Percentiles rank a stretch among this genome's conserved stretches.
phyloP scores from a whole-genome alignment of 257 asterid species.

The Nemophila menziesii region DNA sequence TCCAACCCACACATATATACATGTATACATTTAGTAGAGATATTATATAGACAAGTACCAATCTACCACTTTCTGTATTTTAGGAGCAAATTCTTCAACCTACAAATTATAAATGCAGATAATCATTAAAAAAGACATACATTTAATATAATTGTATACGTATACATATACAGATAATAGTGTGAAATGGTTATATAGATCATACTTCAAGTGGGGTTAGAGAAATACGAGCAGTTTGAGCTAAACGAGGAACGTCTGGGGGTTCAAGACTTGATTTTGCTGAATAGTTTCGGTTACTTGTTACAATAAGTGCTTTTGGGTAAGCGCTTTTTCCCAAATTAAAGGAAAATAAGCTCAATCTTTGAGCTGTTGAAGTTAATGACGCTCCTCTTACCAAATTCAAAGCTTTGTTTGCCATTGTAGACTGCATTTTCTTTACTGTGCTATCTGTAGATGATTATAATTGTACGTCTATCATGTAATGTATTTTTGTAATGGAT shows the following conservation, averaged over 20 bases:
- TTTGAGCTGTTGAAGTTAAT: neutral
- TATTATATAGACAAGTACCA: slow-evolving; percentile 16
- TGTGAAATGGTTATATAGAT: slow-evolving; percentile 1
- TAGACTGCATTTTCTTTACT: neutral
- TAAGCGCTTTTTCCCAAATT: slow-evolving; percentile 7
- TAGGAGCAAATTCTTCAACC: slow-evolving; percentile 70
- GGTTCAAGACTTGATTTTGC: slow-evolving; percentile 49
- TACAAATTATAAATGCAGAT: slow-evolving; percentile 8
- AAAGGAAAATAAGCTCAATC: slow-evolving; percentile 2
- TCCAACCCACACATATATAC: neutral
- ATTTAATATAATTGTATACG: neutral
- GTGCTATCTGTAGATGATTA: neutral
- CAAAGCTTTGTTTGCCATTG: slow-evolving; percentile 17
- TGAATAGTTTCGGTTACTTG: slow-evolving; percentile 9
- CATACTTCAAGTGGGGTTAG: slow-evolving; percentile 40
- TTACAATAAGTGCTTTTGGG: slow-evolving; percentile 4
- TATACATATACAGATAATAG: neutral
- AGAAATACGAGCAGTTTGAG: slow-evolving; percentile 74
- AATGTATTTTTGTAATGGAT: neutral
- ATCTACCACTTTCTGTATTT: slow-evolving; percentile 55
- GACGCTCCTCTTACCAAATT: slow-evolving; percentile 4
- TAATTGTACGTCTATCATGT: too few relatives aligned
- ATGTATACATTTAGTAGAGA: neutral
- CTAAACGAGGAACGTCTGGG: slow-evolving; percentile 55
- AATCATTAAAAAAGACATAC: neutral